These are phyloP conservation scores for Hemisphaericaspora nanyangensis DNA, from an alignment of 805 yeast genomes.

Conservation along the genomic window DNA sequence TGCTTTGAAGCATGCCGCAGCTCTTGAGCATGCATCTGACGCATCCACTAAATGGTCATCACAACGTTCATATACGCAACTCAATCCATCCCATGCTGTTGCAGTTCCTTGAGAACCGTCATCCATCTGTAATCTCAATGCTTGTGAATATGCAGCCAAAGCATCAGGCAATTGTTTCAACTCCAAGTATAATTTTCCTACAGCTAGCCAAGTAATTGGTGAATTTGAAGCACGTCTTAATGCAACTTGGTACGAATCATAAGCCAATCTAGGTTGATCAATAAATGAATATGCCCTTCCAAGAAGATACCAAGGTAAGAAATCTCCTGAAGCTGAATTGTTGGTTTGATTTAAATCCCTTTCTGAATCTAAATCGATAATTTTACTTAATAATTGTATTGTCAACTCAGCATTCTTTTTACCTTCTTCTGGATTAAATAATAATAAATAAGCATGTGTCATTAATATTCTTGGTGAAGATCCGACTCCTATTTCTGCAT, in stretches of 20 bases:
- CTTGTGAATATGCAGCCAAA: constrained; percentile 64
- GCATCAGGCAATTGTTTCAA: constrained; percentile 63
- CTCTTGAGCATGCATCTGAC: constrained; percentile 53
- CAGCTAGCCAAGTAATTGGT: constrained; percentile 65
- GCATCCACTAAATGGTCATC: constrained; percentile 59
- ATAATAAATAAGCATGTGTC: constrained; percentile 47
- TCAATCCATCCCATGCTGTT: constrained; percentile 62
- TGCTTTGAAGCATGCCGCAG: constrained; percentile 46
- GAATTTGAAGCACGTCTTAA: constrained; percentile 48
- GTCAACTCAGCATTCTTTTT: constrained; percentile 30
- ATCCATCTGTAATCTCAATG: constrained; percentile 48
- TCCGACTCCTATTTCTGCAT: constrained; percentile 44
- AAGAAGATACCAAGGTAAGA: constrained; percentile 54
- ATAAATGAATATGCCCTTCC: constrained; percentile 49
- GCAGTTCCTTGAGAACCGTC: constrained; percentile 47
- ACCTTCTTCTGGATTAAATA: constrained; percentile 14
- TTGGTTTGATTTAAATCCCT: constrained; percentile 16
- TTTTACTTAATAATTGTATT: constrained; percentile 30
- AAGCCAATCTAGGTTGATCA: constrained; percentile 48
- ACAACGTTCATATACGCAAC: constrained; percentile 60
- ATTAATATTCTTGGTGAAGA: constrained; percentile 41
- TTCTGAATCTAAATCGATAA: constrained; percentile 26
- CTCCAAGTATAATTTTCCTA: constrained; percentile 57
- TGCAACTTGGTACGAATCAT: constrained; percentile 53
- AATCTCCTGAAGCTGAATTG: constrained; percentile 38